Evolutionary conservation across 768 basidiomycete species (phyloP).

Genomic region (Suillus ampliporus): DNA sequence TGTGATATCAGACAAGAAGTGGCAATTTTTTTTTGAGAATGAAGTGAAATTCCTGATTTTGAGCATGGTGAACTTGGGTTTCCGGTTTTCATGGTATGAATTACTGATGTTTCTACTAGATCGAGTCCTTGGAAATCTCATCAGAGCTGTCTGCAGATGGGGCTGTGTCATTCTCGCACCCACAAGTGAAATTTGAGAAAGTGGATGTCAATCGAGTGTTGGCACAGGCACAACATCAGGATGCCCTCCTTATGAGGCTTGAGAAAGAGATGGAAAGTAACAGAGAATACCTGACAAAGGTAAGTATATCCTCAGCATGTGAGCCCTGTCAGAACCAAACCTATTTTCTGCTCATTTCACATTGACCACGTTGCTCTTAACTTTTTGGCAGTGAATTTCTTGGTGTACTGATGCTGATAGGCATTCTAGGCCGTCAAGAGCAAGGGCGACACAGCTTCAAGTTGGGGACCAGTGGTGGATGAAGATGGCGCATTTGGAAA

Average conservation of each 20-base stretch:
- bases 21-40: constrained; percentile 53
- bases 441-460: constrained; percentile 32
- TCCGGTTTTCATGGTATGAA: not conserved
- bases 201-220: constrained; percentile 67
- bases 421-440: constrained; percentile 34
- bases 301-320: constrained; percentile 33
- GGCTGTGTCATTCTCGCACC: constrained; percentile 77
- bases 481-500: constrained; percentile 29
- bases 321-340: not conserved
- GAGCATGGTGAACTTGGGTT: constrained; percentile 66
- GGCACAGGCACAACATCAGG: constrained; percentile 56
- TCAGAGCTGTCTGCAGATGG: constrained; percentile 70
- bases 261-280: constrained; percentile 54
- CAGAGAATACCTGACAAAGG: constrained; percentile 78
- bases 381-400: not conserved
- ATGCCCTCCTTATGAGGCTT: constrained; percentile 25
- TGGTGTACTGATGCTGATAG: not conserved
- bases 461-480: constrained; percentile 33
- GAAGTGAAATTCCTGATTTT: constrained; percentile 65
- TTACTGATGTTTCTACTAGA: constrained; percentile 46
- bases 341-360: constrained; percentile 1
- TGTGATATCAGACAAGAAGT: constrained; percentile 65
- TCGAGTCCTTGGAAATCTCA: constrained; percentile 71
- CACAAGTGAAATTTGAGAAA: constrained; percentile 61
- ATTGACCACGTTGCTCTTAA: not conserved